phyloP scores from a whole-genome alignment of 2,329 filamentous ascomycete species.

The Drechmeria coniospora region DNA sequence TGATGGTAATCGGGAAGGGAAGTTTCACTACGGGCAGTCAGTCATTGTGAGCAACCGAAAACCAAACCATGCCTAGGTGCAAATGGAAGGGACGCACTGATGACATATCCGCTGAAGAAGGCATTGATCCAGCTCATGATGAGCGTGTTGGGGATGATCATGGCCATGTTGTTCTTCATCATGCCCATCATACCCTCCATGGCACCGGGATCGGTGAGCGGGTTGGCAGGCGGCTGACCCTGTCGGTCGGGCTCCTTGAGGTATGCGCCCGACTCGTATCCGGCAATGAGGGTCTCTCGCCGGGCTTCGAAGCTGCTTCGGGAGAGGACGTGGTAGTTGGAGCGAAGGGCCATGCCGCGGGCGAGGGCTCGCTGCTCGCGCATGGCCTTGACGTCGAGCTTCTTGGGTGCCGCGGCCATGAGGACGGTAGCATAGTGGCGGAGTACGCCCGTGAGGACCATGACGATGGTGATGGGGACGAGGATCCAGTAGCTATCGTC shows the following conservation, averaged over 20 bases:
- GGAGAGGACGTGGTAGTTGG: constrained; percentile 68
- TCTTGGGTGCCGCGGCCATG: constrained; percentile 73
- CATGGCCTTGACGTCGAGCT: constrained; percentile 56
- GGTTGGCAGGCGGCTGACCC: constrained; percentile 80
- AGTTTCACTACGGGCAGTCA: constrained; percentile 63
- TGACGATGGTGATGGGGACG: constrained; percentile 91
- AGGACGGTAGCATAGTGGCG: constrained; percentile 94
- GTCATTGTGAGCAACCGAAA: too few relatives aligned
- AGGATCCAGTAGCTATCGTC: constrained; percentile 86
- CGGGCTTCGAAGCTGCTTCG: constrained; percentile 62
- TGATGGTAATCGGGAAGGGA: constrained; percentile 91
- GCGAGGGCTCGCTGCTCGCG: constrained; percentile 77
- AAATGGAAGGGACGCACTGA: constrained; percentile 43
- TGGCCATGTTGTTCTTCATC: constrained; percentile 99
- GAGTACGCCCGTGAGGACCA: constrained; percentile 90
- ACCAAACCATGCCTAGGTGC: neutral
- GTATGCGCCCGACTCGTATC: constrained; percentile 74
- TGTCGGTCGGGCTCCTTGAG: constrained; percentile 77
- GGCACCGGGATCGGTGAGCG: constrained; percentile 83
- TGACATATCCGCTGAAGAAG: constrained; percentile 96
- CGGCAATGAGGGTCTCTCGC: constrained; percentile 64
- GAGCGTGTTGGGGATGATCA: constrained; percentile 97
- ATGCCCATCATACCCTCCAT: constrained; percentile 99
- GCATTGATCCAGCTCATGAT: constrained; percentile 99
- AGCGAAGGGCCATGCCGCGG: constrained; percentile 70